Base-by-base conservation (phyloP, 352 stramenopile species). In the Pseudoperonospora humuli region DNA sequence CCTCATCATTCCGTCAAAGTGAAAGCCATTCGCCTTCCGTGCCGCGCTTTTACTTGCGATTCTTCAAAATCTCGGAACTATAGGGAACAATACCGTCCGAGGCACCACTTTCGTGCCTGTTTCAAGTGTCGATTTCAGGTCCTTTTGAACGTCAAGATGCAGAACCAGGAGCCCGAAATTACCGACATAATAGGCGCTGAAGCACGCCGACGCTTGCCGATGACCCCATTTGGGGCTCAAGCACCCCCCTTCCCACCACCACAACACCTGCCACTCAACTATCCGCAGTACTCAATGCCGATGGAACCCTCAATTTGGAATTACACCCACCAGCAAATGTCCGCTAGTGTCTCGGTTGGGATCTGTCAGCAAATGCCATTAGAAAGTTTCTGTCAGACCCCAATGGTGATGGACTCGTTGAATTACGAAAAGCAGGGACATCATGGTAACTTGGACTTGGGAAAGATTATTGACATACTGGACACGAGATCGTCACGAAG, bases 381-480 rank as follows among this genome's bases (percentile, higher is more conserved):
- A 13, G 43, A 48, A 27, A 43, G 45, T 24, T 67, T 58, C 38
- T 73, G 59, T 55, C 45, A 66, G 24, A 3, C 54, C 7, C 23
- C 57, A 42, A 18, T 26, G 19, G 32, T 38, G 5, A 36, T 53
- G 7, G 46, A 58, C 4, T 14, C 57, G 15, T 47, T 45, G 6
- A 45, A 24, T 17, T 61, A 53, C 20, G 25, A 19, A 8, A 56
- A 50, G 24, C 62, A 69, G 15, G 37, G 57, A 14, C 53, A 49
- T 0, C 43, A 57, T 7, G 36, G 27, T 11, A 64, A 37, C 15
- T 39, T 78, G 32, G 67, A 73, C 29, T 40, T 79, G 20, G 40
- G 25, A 10, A 67, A 69, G 39, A 55, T 76, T 9, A 38, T 50
- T 24, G 70, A 68, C 9, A 75, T 79, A 23, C 20, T 82, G 15